Percentiles rank a stretch among this genome's conserved stretches.
Conservation (phyloP, 2,329 filamentous ascomycete species). For the Didymella glomerata region DNA sequence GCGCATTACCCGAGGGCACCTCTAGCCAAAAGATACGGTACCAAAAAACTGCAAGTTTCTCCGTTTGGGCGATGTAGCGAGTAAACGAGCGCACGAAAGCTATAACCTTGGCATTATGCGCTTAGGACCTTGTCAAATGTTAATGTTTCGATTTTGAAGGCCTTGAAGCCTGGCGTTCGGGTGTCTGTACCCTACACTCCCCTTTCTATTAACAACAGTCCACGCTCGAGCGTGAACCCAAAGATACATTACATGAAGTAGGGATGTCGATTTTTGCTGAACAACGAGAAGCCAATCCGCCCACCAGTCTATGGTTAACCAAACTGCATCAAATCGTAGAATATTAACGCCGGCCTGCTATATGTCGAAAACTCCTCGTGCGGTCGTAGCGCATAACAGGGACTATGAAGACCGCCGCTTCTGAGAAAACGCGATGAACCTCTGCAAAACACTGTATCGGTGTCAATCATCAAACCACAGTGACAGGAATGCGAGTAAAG, state of each 20-base stretch:
- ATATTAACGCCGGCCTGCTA: slow-evolving; percentile 18
- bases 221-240: slow-evolving; percentile 12
- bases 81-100: slow-evolving; percentile 14
- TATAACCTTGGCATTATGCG: slow-evolving; percentile 15
- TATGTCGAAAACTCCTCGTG: slow-evolving; percentile 11
- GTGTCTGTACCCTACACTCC: slow-evolving; percentile 6
- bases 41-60: slow-evolving; percentile 3
- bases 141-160: slow-evolving; percentile 14
- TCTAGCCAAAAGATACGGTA: background rate
- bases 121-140: slow-evolving; percentile 14
- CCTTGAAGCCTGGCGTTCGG: slow-evolving; percentile 5
- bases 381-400: slow-evolving; percentile 7
- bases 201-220: slow-evolving; percentile 17
- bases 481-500: background rate
- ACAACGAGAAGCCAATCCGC: slow-evolving; percentile 6
- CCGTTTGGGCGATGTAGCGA: slow-evolving; percentile 11
- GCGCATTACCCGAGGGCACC: slow-evolving; percentile 8
- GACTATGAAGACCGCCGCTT: slow-evolving; percentile 13
- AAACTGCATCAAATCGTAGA: slow-evolving; percentile 7
- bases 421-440: slow-evolving; percentile 10
- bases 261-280: slow-evolving; percentile 6
- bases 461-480: slow-evolving; percentile 20
- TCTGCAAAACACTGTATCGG: slow-evolving; percentile 13
- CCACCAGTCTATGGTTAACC: slow-evolving; percentile 17
- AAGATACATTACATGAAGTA: slow-evolving; percentile 31